Percentiles rank a stretch among this genome's conserved stretches.
These are phyloP conservation scores for Arachnopeziza araneosa DNA, from an alignment of 2,329 filamentous ascomycete species.

Conservation along the genomic window DNA sequence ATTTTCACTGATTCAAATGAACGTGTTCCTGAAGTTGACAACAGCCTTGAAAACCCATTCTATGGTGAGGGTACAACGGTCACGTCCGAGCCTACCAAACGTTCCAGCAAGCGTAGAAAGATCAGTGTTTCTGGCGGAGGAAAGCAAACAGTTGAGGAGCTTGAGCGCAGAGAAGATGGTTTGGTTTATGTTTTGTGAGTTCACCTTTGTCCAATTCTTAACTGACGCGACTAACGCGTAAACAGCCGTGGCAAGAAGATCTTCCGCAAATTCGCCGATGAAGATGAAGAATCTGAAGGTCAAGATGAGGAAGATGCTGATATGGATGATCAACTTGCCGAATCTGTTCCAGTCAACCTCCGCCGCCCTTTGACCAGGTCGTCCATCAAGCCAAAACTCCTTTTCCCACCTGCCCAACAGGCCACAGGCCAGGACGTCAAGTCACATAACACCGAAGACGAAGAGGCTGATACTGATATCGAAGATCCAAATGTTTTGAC, in stretches of 20 bases:
- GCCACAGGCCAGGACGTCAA: constrained; percentile 51
- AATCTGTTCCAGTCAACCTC: constrained; percentile 28
- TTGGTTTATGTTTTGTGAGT: constrained; percentile 75
- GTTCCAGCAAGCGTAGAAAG: constrained; percentile 49
- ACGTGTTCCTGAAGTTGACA: constrained; percentile 62
- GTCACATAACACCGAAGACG: constrained; percentile 53
- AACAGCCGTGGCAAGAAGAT: constrained; percentile 71
- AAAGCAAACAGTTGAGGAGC: constrained; percentile 34
- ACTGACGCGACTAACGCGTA: constrained; percentile 20
- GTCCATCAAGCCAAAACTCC: constrained; percentile 64
- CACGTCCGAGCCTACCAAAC: constrained; percentile 40
- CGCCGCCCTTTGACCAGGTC: constrained; percentile 55
- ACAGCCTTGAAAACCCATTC: constrained; percentile 68
- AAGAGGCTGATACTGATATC: constrained; percentile 47
- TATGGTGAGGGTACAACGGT: constrained; percentile 40
- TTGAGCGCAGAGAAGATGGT: constrained; percentile 68
- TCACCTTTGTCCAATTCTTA: background rate
- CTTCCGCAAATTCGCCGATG: constrained; percentile 52
- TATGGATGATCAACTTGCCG: constrained; percentile 25
- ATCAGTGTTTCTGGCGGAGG: constrained; percentile 51
- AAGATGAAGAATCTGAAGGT: constrained; percentile 5
- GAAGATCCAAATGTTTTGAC: constrained; percentile 32
- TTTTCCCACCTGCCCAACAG: constrained; percentile 51
- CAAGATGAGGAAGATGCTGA: constrained; percentile 30
- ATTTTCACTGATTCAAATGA: constrained; percentile 73